These are phyloP conservation scores for Blumeria hordei DNA, from an alignment of 2,329 filamentous ascomycete species.

Conservation along the genomic window DNA sequence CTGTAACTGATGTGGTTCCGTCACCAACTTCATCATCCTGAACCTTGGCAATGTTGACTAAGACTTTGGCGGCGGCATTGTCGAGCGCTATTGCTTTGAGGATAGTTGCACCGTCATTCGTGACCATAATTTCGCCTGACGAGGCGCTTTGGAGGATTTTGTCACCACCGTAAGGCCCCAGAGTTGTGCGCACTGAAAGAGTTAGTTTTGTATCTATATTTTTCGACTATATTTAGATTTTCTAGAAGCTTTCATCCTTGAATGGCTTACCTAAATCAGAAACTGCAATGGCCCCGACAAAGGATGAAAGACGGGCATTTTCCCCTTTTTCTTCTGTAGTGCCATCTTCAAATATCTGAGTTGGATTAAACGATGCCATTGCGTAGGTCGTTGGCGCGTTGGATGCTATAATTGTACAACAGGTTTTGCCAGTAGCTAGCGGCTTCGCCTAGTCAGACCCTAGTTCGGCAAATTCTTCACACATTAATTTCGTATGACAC, in stretches of 20 bases:
- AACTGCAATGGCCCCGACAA: slow-evolving; percentile 93
- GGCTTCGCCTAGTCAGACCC: no score
- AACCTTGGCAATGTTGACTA: slow-evolving; percentile 98
- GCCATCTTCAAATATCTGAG: slow-evolving; percentile 93
- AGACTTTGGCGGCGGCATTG: slow-evolving; percentile 91
- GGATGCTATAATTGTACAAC: no score
- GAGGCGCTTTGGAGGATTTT: slow-evolving; percentile 45
- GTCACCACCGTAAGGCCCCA: slow-evolving; percentile 96
- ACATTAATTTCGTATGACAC: no score
- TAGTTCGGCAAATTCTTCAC: no score
- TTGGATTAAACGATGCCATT: slow-evolving; percentile 49
- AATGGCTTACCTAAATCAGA: slow-evolving; percentile 40
- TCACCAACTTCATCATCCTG: slow-evolving; percentile 98
- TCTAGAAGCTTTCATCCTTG: not conserved
- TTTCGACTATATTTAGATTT: not conserved
- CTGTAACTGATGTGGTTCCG: slow-evolving; percentile 92
- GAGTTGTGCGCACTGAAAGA: slow-evolving; percentile 59
- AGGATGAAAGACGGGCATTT: slow-evolving; percentile 95
- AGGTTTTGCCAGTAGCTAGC: no score
- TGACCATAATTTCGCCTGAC: slow-evolving; percentile 92
- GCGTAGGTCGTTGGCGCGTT: slow-evolving; percentile 3
- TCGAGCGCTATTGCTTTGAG: slow-evolving; percentile 96
- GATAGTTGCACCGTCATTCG: slow-evolving; percentile 95
- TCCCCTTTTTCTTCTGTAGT: slow-evolving; percentile 96
- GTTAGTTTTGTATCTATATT: not conserved